phyloP scores from a whole-genome alignment of 169 alveolate genomes.

The Plasmodium sp. region DNA sequence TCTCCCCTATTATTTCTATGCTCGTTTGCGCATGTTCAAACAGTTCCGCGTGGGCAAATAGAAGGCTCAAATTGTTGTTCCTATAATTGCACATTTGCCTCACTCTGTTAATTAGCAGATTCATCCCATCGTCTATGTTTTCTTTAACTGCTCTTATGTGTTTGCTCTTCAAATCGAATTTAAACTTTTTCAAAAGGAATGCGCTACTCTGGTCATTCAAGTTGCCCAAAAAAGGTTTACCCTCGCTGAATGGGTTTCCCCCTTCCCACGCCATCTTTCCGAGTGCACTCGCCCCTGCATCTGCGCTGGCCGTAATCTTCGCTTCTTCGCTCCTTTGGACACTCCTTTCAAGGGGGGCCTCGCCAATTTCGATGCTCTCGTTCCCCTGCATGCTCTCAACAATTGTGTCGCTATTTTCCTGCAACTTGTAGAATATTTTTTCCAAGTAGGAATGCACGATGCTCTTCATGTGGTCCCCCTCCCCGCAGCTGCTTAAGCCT shows the following conservation, averaged over 20 bases:
- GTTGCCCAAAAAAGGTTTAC: neutral
- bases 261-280: neutral
- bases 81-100: conserved; percentile 37
- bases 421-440: conserved; percentile 16
- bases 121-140: conserved; percentile 45
- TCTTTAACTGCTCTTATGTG: conserved; percentile 22
- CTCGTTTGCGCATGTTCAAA: conserved; percentile 61
- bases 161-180: conserved; percentile 35
- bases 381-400: neutral
- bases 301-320: neutral
- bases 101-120: conserved; percentile 19
- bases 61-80: neutral
- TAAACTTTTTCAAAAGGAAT: conserved; percentile 11
- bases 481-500: neutral
- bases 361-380: neutral
- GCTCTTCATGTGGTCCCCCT: neutral
- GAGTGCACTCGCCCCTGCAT: neutral
- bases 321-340: neutral
- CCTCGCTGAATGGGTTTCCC: neutral
- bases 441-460: neutral
- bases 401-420: neutral
- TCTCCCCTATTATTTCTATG: conserved; percentile 40
- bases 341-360: neutral
- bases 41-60: conserved; percentile 42
- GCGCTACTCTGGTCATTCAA: neutral